Evolutionary conservation across 768 basidiomycete species (phyloP).

Genomic region (Wakefieldia striispora): DNA sequence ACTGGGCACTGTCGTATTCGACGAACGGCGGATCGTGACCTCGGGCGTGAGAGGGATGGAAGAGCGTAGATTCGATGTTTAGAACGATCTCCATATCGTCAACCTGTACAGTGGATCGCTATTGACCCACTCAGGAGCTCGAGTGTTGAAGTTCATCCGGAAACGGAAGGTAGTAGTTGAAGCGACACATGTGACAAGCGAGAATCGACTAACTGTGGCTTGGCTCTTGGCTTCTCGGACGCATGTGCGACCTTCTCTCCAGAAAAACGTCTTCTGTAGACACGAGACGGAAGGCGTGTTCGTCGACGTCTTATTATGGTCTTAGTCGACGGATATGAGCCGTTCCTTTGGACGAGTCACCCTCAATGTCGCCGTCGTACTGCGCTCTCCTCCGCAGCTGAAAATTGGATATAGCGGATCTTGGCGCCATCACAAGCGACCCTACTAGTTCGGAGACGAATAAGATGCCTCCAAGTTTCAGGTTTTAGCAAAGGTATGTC

Average conservation of each 20-base stretch:
- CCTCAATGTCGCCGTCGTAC: too few species aligned
- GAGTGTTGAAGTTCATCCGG: background rate
- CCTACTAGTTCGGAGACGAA: background rate
- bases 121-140: too few species aligned
- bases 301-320: background rate
- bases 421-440: background rate
- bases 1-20: slow-evolving; percentile 59
- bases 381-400: too few species aligned
- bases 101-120: background rate
- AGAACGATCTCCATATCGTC: slow-evolving; percentile 3
- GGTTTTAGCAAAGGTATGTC: background rate
- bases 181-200: background rate
- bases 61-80: slow-evolving; percentile 36
- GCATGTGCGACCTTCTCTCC: background rate
- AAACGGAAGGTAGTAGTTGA: slow-evolving; percentile 18
- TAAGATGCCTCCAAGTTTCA: background rate
- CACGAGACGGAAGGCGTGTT: slow-evolving; percentile 2
- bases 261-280: background rate
- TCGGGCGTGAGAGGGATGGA: slow-evolving; percentile 32
- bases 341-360: background rate
- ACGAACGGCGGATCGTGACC: slow-evolving; percentile 70
- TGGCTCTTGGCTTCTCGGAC: slow-evolving; percentile 15
- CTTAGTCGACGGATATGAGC: background rate
- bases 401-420: background rate
- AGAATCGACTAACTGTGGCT: background rate